Evolutionary conservation across 345 rosid species (phyloP), one percentile per base, ranked within the genome.

Genomic region (Reutealis trisperma): DNA sequence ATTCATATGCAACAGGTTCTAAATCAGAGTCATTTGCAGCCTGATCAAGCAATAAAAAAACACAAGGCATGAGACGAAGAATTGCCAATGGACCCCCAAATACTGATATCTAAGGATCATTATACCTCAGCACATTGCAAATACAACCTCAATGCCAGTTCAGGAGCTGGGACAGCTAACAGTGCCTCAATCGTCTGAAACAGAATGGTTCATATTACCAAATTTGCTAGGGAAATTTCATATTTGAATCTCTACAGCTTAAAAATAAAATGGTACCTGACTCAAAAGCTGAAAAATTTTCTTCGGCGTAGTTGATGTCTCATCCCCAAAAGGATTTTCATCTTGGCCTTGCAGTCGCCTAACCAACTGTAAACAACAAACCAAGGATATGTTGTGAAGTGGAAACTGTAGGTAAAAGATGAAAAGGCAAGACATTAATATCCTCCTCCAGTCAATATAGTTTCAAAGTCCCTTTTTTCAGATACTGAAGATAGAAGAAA

Each of bases 91-190:
- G 47, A 54, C 14, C 69, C 70, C 34, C 14, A 18, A 62, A 65
- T 65, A 83, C 24, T 41, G 4, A 24, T 63, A 64, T 54, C 57
- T 5, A 74, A 75, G 45, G 18, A 54, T 52, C 61, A 34, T 22
- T 27, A 59, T 87, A 96, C 99, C 99, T 96, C 99, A 72, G 98
- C 99, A 85, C 99, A 96, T 82, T 94, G 93, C 87, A 96, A 86
- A 86, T 90, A 96, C 82, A 96, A 70, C 78, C 88, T 81, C 77
- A 96, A 86, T 45, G 99, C 97, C 83, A 93, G 76, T 70, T 94
- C 99, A 74, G 99, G 97, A 59, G 93, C 87, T 25, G 99, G 98
- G 78, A 91, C 88, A 81, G 67, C 86, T 62, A 83, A 89, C 60
- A 96, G 85, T 21, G 87, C 92, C 86, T 96, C 99, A 32, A 96